Evolutionary conservation across 2,329 filamentous ascomycete genomes (phyloP).

Genomic region (Claviceps digitariae): DNA sequence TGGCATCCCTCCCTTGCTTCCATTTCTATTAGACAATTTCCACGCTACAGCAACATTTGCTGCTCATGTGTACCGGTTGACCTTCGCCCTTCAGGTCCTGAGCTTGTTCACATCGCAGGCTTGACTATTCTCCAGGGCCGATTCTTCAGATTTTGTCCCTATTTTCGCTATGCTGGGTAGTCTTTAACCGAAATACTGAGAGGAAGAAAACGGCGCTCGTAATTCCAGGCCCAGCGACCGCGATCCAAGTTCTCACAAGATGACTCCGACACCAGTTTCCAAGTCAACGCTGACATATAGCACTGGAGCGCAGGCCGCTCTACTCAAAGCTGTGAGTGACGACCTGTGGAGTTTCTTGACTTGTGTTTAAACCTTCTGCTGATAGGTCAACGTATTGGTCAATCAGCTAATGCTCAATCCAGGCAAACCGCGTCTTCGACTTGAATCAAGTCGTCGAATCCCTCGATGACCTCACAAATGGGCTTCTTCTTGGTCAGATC

Average conservation of each 20-base stretch:
- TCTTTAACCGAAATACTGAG: neutral
- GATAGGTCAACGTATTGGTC: neutral
- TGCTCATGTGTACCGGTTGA: neutral
- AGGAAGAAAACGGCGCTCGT: neutral
- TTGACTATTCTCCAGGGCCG: neutral
- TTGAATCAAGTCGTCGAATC: constrained; percentile 32
- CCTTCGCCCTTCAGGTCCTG: neutral
- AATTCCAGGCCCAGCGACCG: neutral
- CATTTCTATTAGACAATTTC: neutral
- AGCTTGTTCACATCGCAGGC: neutral
- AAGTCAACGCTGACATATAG: constrained; percentile 24
- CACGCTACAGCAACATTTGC: neutral
- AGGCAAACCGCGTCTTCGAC: constrained; percentile 28
- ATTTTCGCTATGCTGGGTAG: neutral
- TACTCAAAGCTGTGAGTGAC: constrained; percentile 39
- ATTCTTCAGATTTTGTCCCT: neutral
- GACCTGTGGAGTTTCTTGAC: constrained; percentile 1
- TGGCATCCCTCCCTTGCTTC: neutral
- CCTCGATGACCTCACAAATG: constrained; percentile 39
- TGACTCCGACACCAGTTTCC: neutral
- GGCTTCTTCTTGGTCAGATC: constrained; percentile 39
- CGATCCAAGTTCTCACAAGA: neutral
- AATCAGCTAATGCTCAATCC: constrained; percentile 2
- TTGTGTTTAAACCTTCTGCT: neutral
- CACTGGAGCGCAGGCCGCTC: constrained; percentile 35